phyloP scores from a whole-genome alignment of 106 monocot genomes.

The Dendrobium chrysotoxum region DNA sequence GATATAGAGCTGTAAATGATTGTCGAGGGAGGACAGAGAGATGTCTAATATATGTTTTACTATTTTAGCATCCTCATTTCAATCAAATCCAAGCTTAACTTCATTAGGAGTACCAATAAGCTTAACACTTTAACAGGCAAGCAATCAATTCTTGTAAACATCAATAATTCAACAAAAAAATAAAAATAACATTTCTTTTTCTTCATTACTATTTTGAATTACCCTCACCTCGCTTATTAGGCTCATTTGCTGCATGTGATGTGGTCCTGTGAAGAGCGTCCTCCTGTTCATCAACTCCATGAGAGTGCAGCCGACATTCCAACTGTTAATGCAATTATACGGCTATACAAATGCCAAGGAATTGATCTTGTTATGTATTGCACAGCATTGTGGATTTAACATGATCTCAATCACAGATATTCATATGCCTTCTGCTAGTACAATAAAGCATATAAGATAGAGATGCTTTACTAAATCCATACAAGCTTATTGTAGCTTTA shows the following conservation, averaged over 20 bases:
- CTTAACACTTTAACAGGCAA: constrained; percentile 27
- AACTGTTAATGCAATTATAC: constrained; percentile 87
- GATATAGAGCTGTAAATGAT: constrained; percentile 48
- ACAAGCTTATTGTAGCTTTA: no score
- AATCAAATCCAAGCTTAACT: constrained; percentile 61
- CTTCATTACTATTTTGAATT: not conserved
- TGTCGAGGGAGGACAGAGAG: constrained; percentile 50
- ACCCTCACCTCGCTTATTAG: constrained; percentile 68
- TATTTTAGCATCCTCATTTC: constrained; percentile 77
- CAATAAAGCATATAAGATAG: no score
- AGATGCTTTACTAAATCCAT: no score
- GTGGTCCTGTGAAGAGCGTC: constrained; percentile 79
- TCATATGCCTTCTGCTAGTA: no score
- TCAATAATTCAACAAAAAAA: not conserved
- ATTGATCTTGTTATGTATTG: no score
- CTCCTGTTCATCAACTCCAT: constrained; percentile 88
- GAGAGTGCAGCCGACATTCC: constrained; percentile 95
- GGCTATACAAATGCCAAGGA: no score
- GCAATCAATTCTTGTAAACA: constrained; percentile 1
- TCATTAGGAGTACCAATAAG: constrained; percentile 78
- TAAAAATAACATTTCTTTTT: not conserved
- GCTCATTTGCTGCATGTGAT: constrained; percentile 95
- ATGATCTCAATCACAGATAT: no score
- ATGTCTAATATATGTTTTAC: constrained; percentile 79
- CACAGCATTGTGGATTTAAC: no score